Conservation (phyloP, 352 stramenopile genomes). For the Phytopythium sindhum region DNA sequence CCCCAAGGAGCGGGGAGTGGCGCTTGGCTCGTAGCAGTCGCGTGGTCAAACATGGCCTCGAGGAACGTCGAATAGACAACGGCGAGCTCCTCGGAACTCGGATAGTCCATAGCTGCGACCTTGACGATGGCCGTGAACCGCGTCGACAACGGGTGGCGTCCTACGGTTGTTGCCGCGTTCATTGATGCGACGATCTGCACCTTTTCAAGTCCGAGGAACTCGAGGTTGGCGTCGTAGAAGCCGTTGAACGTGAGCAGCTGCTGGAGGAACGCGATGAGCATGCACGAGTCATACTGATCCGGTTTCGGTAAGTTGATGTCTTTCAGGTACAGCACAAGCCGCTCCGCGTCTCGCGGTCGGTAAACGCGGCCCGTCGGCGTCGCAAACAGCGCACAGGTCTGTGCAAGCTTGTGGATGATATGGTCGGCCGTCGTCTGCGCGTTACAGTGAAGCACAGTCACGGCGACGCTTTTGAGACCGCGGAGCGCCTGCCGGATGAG, state of each 20-base stretch:
- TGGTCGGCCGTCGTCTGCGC: constrained; percentile 92
- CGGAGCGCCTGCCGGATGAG: constrained; percentile 90
- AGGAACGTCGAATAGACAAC: constrained; percentile 91
- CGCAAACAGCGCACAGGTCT: constrained; percentile 92
- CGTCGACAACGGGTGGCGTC: constrained; percentile 88
- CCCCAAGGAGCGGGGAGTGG: constrained; percentile 3
- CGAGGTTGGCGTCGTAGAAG: constrained; percentile 94
- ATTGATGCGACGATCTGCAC: constrained; percentile 95
- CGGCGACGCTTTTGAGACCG: constrained; percentile 65
- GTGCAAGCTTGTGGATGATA: constrained; percentile 93
- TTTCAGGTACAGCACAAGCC: constrained; percentile 94
- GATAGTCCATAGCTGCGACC: constrained; percentile 93
- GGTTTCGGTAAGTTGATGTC: constrained; percentile 95
- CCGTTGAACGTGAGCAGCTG: constrained; percentile 94
- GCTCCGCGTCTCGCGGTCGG: constrained; percentile 88
- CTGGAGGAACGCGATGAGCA: constrained; percentile 96
- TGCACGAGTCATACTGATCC: constrained; percentile 95
- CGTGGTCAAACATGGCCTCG: constrained; percentile 61
- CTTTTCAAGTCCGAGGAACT: constrained; percentile 93
- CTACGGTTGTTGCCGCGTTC: constrained; percentile 92
- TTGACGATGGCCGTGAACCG: constrained; percentile 94
- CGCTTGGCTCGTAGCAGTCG: constrained; percentile 37
- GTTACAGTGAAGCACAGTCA: constrained; percentile 93
- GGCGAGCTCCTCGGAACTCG: constrained; percentile 84
- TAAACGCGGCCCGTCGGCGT: constrained; percentile 91